Conservation (phyloP, 75 land plant genomes). For the Larix kaempferi region DNA sequence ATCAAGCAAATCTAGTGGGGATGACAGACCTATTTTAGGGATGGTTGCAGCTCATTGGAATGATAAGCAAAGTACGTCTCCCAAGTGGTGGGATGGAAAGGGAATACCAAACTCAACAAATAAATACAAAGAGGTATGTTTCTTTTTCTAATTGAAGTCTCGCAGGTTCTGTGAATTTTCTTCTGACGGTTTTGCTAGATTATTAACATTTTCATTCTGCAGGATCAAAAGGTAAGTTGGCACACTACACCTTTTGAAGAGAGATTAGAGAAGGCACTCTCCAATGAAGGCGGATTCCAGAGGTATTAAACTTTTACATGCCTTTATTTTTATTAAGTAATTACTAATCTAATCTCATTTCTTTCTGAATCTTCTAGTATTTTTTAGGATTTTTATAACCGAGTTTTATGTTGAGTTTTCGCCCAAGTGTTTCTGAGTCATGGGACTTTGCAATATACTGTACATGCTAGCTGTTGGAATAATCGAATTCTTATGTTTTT, state of each 20-base stretch:
- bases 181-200: not conserved
- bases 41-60: constrained; percentile 68
- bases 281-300: constrained; percentile 30
- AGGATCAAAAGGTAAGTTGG: constrained; percentile 95
- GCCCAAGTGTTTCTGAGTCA: too few species aligned
- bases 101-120: constrained; percentile 86
- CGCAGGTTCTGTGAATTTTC: not conserved
- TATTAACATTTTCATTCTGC: constrained; percentile 9
- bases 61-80: constrained; percentile 8
- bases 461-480: not conserved
- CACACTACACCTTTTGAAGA: constrained; percentile 94
- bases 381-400: too few species aligned
- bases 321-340: too few species aligned
- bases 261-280: constrained; percentile 80
- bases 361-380: too few species aligned
- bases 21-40: constrained; percentile 72
- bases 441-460: too few species aligned
- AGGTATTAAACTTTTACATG: not conserved
- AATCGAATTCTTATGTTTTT: not conserved
- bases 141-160: not conserved
- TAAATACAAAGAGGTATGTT: constrained; percentile 82
- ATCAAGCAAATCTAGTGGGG: constrained; percentile 22
- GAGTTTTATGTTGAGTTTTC: too few species aligned
- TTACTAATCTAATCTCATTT: too few species aligned
- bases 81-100: constrained; percentile 73